phyloP scores from a whole-genome alignment of 1,284 basidiomycete species.

The Peniophora sp. region DNA sequence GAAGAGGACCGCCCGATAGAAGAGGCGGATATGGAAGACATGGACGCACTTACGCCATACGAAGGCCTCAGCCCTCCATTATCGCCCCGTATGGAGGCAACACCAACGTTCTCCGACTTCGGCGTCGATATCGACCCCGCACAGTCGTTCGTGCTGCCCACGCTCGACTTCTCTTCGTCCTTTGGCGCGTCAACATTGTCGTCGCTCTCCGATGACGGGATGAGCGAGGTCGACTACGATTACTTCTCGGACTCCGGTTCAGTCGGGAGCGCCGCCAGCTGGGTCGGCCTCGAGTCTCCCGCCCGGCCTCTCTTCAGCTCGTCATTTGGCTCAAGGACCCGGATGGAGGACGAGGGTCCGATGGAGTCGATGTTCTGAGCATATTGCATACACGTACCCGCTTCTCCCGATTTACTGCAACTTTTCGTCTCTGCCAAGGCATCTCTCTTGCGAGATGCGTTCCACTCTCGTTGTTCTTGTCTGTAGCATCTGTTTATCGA shows the following conservation, averaged over 20 bases:
- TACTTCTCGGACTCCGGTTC: constrained; percentile 1
- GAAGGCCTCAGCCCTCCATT: constrained; percentile 7
- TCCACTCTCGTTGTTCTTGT: too few relatives aligned
- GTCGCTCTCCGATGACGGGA: constrained; percentile 11
- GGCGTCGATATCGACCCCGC: constrained; percentile 34
- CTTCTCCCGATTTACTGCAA: too few relatives aligned
- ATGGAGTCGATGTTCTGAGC: constrained; percentile 17
- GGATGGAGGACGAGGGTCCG: constrained; percentile 13
- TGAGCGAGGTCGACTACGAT: constrained; percentile 1
- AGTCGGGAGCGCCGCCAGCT: constrained; percentile 4
- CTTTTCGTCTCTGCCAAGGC: too few relatives aligned
- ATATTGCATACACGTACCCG: constrained; percentile 2
- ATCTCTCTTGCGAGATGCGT: too few relatives aligned
- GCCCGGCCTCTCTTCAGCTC: constrained; percentile 22
- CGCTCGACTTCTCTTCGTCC: constrained; percentile 54
- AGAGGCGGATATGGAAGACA: constrained; percentile 23
- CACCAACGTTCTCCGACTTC: constrained; percentile 34
- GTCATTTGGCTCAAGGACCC: constrained; percentile 20
- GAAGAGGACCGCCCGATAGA: constrained; percentile 45
- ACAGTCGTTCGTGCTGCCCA: constrained; percentile 57
- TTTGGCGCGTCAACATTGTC: constrained; percentile 13
- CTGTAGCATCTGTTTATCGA: too few relatives aligned
- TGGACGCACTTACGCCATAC: constrained; percentile 17
- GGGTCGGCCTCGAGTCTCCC: constrained; percentile 15
- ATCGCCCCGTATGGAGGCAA: constrained; percentile 14